These are phyloP conservation scores for Fusarium sp. DNA, from an alignment of 2,329 filamentous ascomycete genomes.

Conservation along the genomic window DNA sequence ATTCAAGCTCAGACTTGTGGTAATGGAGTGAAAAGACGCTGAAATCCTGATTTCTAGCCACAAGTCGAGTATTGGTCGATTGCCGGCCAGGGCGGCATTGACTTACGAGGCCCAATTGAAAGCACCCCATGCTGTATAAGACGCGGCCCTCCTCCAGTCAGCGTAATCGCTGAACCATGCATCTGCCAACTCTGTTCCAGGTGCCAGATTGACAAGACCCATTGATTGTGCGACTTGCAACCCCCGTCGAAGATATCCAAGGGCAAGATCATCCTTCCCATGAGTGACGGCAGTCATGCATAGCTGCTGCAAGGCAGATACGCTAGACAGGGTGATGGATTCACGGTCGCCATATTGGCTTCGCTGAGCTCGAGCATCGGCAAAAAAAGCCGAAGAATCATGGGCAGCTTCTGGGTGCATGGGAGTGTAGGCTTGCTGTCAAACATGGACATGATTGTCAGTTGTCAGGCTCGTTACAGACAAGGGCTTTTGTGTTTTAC, in stretches of 20 bases:
- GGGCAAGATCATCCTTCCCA: not conserved
- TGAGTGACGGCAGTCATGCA: constrained; percentile 2
- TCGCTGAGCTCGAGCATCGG: not conserved
- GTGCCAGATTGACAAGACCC: constrained; percentile 3
- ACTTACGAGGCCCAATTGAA: constrained; percentile 8
- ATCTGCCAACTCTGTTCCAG: not conserved
- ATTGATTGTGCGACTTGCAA: not conserved
- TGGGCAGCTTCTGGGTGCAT: not conserved
- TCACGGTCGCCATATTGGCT: not conserved
- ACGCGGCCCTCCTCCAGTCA: constrained; percentile 10
- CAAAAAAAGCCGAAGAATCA: not conserved
- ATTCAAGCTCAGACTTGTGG: not conserved
- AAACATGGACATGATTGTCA: no score
- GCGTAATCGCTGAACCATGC: not conserved
- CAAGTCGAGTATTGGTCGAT: no score
- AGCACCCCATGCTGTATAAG: constrained; percentile 3
- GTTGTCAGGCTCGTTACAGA: no score
- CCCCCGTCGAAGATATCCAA: not conserved
- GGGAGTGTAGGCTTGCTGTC: constrained; percentile 6
- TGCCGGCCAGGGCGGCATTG: no score
- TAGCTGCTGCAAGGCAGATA: constrained; percentile 1
- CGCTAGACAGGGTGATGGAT: not conserved
- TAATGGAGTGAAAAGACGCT: constrained; percentile 1
- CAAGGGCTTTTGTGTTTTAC: not conserved
- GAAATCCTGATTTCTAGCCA: no score